Conservation (phyloP, 75 land plant genomes). For the Cupressus sempervirens region DNA sequence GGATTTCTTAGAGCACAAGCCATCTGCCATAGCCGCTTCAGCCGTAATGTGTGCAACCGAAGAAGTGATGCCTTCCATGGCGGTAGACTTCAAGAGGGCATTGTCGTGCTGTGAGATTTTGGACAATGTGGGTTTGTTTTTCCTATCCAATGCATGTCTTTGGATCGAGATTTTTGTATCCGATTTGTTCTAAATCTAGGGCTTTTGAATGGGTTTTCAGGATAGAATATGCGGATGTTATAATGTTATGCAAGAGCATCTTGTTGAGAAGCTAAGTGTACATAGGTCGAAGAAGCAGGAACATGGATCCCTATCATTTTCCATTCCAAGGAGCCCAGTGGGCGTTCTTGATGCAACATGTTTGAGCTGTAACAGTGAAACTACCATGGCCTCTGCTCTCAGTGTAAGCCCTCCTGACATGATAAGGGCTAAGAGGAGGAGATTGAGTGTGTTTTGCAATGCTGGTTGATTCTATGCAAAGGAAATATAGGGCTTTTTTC, state of each 20-base stretch:
- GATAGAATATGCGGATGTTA: neutral
- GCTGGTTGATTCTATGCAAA: neutral
- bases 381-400: neutral
- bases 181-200: neutral
- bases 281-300: neutral
- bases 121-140: neutral
- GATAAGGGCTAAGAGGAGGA: neutral
- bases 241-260: conserved; percentile 1
- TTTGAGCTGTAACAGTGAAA: conserved; percentile 19
- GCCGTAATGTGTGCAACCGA: conserved; percentile 8
- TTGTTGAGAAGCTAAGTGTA: neutral
- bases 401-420: neutral
- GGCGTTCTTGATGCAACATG: conserved; percentile 49
- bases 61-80: neutral
- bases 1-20: neutral
- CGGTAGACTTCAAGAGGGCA: neutral
- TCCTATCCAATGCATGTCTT: neutral
- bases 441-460: neutral
- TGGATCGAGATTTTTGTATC: neutral
- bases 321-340: conserved; percentile 40
- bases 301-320: neutral
- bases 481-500: neutral
- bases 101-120: neutral
- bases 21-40: conserved; percentile 5
- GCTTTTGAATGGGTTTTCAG: conserved; percentile 5